A percentile compares a stretch with the other conserved stretches of the same genome.
phyloP scores from a whole-genome alignment of 2,329 filamentous ascomycete genomes.

The Chaetomiaceae sp. region DNA sequence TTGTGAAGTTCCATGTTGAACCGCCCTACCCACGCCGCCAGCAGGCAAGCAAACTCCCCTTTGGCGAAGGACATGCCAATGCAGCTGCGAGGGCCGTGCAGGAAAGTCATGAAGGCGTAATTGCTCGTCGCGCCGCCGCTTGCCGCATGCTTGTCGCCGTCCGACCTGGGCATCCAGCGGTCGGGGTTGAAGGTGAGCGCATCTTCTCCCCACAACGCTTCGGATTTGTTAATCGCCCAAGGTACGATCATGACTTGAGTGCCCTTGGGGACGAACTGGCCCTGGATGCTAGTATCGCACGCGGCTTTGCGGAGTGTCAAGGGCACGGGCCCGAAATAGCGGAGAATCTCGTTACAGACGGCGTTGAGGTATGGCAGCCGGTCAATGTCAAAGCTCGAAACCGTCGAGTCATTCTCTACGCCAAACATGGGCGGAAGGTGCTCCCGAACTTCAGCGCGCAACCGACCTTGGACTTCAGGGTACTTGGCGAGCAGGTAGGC shows the following conservation, averaged over 20 bases:
- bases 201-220: conserved; percentile 69
- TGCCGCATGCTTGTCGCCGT: conserved; percentile 42
- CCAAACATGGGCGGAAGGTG: conserved; percentile 49
- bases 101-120: conserved; percentile 74
- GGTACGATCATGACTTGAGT: conserved; percentile 63
- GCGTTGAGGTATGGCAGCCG: conserved; percentile 74
- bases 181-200: conserved; percentile 74
- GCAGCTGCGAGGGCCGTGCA: conserved; percentile 81
- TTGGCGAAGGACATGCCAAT: conserved; percentile 79
- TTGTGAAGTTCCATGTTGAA: conserved; percentile 61
- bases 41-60: conserved; percentile 77
- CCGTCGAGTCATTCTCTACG: conserved; percentile 26
- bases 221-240: conserved; percentile 66
- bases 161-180: conserved; percentile 57
- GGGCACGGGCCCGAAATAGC: conserved; percentile 68
- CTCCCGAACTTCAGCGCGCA: conserved; percentile 64
- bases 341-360: conserved; percentile 72
- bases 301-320: conserved; percentile 63
- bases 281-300: conserved; percentile 60
- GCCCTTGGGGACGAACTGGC: conserved; percentile 63
- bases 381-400: conserved; percentile 60
- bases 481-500: conserved; percentile 64
- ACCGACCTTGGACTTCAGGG: conserved; percentile 58
- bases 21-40: conserved; percentile 71
- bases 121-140: conserved; percentile 71